These are phyloP conservation scores for Nymphaea thermarum DNA, from an alignment of 164 flowering plant species.

Conservation along the genomic window DNA sequence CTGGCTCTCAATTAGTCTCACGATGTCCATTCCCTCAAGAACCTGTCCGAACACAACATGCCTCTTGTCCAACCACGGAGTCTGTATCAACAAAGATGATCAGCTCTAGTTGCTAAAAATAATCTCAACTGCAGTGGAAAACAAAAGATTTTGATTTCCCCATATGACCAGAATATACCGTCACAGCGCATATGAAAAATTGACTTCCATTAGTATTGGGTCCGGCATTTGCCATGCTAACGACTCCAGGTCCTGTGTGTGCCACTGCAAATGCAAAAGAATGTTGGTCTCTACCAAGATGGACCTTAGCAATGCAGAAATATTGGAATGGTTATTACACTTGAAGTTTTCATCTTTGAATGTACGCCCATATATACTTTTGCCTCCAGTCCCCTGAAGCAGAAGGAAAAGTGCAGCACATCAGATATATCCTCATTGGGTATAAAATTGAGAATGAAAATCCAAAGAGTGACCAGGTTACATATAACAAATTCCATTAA, in stretches of 20 bases:
- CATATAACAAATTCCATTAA: too few species aligned
- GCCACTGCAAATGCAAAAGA: conserved; percentile 11
- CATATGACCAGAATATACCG: conserved; percentile 29
- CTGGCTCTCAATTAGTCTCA: conserved; percentile 68
- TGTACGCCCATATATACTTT: conserved; percentile 95
- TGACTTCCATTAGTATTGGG: conserved; percentile 99
- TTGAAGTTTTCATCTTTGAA: conserved; percentile 97
- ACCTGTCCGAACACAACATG: conserved; percentile 98
- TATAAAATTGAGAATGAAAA: too few species aligned
- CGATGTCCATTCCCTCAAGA: conserved; percentile 88
- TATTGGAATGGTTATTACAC: conserved; percentile 22
- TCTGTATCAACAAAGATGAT: conserved; percentile 32
- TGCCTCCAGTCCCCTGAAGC: conserved; percentile 94
- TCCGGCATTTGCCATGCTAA: conserved; percentile 33
- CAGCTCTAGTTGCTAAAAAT: not conserved
- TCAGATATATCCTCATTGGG: too few species aligned
- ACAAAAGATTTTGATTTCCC: not conserved
- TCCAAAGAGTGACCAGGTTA: too few species aligned
- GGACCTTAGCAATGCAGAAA: not conserved
- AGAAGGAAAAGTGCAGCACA: too few species aligned
- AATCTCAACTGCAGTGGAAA: not conserved
- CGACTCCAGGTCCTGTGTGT: conserved; percentile 21
- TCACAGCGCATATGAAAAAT: conserved; percentile 92
- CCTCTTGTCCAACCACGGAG: conserved; percentile 92
- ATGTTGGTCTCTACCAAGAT: not conserved